A percentile compares a stretch with the other conserved stretches of the same genome.
phyloP scores from a whole-genome alignment of 441 rosid genomes.

The Eutrema salsugineum region DNA sequence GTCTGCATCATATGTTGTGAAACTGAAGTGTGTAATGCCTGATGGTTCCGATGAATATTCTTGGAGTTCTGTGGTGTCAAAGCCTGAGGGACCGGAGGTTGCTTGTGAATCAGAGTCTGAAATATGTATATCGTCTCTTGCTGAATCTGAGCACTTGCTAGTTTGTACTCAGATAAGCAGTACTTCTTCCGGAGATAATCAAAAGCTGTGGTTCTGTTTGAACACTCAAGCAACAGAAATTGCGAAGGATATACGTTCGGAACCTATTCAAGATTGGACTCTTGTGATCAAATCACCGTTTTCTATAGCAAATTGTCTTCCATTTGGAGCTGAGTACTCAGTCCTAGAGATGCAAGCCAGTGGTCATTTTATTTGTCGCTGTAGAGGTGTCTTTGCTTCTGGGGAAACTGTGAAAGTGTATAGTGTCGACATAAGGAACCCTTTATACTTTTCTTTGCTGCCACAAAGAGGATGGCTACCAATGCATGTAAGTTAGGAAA shows the following conservation, averaged over 20 bases:
- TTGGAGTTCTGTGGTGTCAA: slow-evolving; percentile 85
- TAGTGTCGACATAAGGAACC: slow-evolving; percentile 72
- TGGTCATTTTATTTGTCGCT: slow-evolving; percentile 62
- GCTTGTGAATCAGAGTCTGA: slow-evolving; percentile 43
- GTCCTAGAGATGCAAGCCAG: slow-evolving; percentile 68
- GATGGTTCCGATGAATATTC: slow-evolving; percentile 54
- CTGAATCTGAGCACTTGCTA: slow-evolving; percentile 70
- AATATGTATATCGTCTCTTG: slow-evolving; percentile 68
- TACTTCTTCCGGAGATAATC: slow-evolving; percentile 56
- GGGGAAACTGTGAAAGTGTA: slow-evolving; percentile 78
- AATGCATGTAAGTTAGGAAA: slow-evolving; percentile 51
- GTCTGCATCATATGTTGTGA: slow-evolving; percentile 55
- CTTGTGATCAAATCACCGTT: slow-evolving; percentile 87
- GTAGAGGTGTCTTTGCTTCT: slow-evolving; percentile 67
- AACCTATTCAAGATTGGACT: slow-evolving; percentile 94
- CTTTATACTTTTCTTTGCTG: slow-evolving; percentile 71
- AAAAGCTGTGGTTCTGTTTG: slow-evolving; percentile 79
- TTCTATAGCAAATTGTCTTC: slow-evolving; percentile 80
- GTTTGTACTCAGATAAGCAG: slow-evolving; percentile 63
- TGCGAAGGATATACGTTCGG: slow-evolving; percentile 71
- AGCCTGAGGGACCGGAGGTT: slow-evolving; percentile 34
- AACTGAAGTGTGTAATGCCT: slow-evolving; percentile 57
- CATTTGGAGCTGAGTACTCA: slow-evolving; percentile 81
- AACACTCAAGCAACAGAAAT: slow-evolving; percentile 77
- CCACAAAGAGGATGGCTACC: slow-evolving; percentile 97